These are phyloP conservation scores for Sporothrix protearum DNA, from an alignment of 2,329 filamentous ascomycete species.

Conservation along the genomic window DNA sequence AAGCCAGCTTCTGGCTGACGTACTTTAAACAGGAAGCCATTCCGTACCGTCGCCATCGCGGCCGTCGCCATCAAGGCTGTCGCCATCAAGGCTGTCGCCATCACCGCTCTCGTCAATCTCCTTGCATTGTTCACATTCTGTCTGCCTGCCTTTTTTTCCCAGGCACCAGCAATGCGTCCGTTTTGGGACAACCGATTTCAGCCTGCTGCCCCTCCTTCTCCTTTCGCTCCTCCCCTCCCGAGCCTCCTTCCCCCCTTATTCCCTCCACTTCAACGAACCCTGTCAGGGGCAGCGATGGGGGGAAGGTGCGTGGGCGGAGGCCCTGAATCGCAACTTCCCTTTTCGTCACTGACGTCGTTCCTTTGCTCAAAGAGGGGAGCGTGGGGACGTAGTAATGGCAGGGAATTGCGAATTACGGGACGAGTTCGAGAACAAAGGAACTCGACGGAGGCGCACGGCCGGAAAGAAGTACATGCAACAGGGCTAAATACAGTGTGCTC, in stretches of 20 bases:
- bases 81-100: no score
- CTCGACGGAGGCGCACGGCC: not conserved
- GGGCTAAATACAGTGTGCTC: not conserved
- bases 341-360: not conserved
- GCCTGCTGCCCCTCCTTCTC: not conserved
- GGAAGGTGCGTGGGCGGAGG: not conserved
- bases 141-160: not conserved
- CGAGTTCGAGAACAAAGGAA: constrained; percentile 10
- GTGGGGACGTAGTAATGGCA: not conserved
- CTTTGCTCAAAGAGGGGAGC: not conserved
- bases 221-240: no score
- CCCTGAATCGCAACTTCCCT: not conserved
- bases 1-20: not conserved
- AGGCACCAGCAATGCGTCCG: not conserved
- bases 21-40: not conserved
- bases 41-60: no score
- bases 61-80: no score
- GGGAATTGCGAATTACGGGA: not conserved
- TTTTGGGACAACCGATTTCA: not conserved
- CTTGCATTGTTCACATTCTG: not conserved
- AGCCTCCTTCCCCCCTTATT: not conserved
- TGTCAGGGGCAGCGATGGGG: not conserved
- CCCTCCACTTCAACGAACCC: not conserved
- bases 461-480: not conserved
- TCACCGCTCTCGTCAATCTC: not conserved